Evolutionary conservation across 805 yeast species (phyloP), one percentile per base, ranked within the genome.

Genomic region (Starmerella apis): DNA sequence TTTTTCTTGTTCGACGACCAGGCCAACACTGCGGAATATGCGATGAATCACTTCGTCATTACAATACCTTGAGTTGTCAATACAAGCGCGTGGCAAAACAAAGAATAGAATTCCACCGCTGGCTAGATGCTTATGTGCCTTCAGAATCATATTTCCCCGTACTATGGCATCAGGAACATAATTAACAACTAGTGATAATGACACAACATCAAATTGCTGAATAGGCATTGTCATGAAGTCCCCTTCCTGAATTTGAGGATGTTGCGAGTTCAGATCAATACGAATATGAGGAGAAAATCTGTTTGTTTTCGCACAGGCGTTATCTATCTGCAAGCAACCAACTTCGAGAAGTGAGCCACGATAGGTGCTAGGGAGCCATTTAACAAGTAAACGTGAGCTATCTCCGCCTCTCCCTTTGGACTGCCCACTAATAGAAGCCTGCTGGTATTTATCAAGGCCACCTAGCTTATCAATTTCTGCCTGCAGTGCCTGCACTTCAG

Each of bases 81-180:
- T 70, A 62, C 98, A 90, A 0, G 97, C 95, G 31, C 83, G 70
- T 0, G 98, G 98, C 3, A 90, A 67, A 6, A 90, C 97, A 11
- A 90, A 65, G 61, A 90, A 88, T 4, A 87, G 64, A 3, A 48
- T 35, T 2, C 63, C 63, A 8, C 38, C 51, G 1, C 37, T 14
- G 33, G 65, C 66, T 33, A 88, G 67, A 60, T 85, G 88, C 24
- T 68, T 50, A 3, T 76, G 67, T 9, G 86, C 75, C 49, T 83
- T 63, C 31, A 61, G 60, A 55, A 87, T 68, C 96, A 90, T 90
- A 4, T 74, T 75, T 2, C 96, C 96, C 47, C 98, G 68, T 13
- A 68, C 75, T 8, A 59, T 59, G 0, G 88, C 78, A 1, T 77
- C 77, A 0, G 95, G 85, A 1, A 90, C 96, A 66, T 85, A 90